phyloP scores from a whole-genome alignment of 179 eudicot genomes.

The Silene noctiflora region DNA sequence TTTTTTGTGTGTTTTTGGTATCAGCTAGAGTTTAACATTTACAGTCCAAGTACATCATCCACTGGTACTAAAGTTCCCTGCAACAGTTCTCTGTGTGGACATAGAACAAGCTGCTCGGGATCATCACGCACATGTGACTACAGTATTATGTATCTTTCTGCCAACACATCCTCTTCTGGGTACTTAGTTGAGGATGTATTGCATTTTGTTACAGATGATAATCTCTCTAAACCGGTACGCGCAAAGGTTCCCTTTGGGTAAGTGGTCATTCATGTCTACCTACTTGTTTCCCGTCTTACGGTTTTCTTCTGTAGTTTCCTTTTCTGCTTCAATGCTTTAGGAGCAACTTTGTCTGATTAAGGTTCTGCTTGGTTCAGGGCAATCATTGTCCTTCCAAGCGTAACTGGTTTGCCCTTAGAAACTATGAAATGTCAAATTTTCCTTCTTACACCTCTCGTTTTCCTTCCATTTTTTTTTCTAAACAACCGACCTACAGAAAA shows the following conservation, averaged over 20 bases:
- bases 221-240: constrained; percentile 41
- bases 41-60: constrained; percentile 72
- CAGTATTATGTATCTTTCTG: constrained; percentile 64
- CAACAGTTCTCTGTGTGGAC: constrained; percentile 61
- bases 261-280: constrained; percentile 20
- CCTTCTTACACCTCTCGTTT: background rate
- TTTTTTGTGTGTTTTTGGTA: constrained; percentile 2
- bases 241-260: constrained; percentile 82
- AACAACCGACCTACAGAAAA: background rate
- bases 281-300: background rate
- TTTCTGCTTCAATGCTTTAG: background rate
- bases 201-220: constrained; percentile 61
- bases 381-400: background rate
- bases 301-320: background rate
- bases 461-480: background rate
- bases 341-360: constrained; percentile 1
- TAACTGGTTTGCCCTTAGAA: background rate
- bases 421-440: background rate
- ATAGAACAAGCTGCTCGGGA: constrained; percentile 39
- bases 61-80: constrained; percentile 66
- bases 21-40: constrained; percentile 59
- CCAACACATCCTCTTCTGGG: constrained; percentile 75
- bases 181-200: constrained; percentile 72
- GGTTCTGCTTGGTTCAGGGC: background rate
- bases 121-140: constrained; percentile 54